Percentiles rank a stretch among this genome's conserved stretches.
Conservation (phyloP, 1,139 yeast species). For the Geotrichum histeridarum region DNA sequence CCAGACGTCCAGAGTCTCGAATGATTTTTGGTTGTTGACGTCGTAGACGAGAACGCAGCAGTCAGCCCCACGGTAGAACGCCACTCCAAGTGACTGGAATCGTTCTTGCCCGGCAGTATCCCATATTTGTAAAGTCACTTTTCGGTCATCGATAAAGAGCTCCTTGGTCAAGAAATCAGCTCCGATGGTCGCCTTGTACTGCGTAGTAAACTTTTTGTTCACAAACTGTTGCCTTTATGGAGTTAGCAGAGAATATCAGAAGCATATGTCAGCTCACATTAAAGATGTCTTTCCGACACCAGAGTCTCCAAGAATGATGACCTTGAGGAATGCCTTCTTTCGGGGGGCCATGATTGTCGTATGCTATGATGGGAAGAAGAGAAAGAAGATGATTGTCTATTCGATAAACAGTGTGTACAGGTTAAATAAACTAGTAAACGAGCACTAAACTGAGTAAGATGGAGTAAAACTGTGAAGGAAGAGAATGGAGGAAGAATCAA, state of each 20-base stretch:
- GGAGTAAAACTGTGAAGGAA: too few relatives aligned
- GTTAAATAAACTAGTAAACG: too few relatives aligned
- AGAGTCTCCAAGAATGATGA: slow-evolving; percentile 91
- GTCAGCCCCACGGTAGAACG: slow-evolving; percentile 96
- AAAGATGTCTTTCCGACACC: slow-evolving; percentile 97
- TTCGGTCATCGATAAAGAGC: slow-evolving; percentile 72
- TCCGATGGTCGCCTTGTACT: slow-evolving; percentile 96
- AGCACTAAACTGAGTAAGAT: too few relatives aligned
- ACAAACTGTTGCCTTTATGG: slow-evolving; percentile 80
- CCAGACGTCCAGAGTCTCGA: slow-evolving; percentile 88
- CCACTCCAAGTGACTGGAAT: slow-evolving; percentile 92
- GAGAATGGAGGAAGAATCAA: too few relatives aligned
- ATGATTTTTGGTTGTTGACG: slow-evolving; percentile 87
- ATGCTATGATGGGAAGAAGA: not conserved
- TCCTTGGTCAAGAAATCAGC: slow-evolving; percentile 96
- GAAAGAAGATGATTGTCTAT: not conserved
- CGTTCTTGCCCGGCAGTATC: slow-evolving; percentile 88
- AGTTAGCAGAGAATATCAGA: not conserved
- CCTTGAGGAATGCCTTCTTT: slow-evolving; percentile 87
- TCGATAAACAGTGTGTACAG: too few relatives aligned
- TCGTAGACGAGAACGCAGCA: slow-evolving; percentile 95
- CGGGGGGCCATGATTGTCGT: slow-evolving; percentile 58
- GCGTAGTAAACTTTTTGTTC: slow-evolving; percentile 89
- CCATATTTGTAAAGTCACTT: slow-evolving; percentile 83
- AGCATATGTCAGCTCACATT: slow-evolving; percentile 40